Percentiles rank a stretch among this genome's conserved stretches.
These are phyloP conservation scores for Rubia yunnanensis DNA, from an alignment of 257 asterid species.

Conservation along the genomic window DNA sequence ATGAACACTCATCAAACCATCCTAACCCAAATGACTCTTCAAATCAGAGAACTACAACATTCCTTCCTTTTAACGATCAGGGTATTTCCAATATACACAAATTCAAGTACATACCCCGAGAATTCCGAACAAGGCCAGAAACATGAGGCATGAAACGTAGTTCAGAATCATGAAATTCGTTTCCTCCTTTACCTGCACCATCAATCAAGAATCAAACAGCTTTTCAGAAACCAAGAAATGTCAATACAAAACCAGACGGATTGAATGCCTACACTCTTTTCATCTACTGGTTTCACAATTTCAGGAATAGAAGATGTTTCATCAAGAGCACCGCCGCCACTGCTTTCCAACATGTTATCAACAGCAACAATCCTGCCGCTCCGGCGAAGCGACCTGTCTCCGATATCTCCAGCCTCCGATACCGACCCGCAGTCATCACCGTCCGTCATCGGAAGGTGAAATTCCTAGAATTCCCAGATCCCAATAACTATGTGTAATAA, in stretches of 20 bases:
- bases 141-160: constrained; percentile 14
- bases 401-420: constrained; percentile 95
- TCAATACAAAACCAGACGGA: neutral
- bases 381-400: constrained; percentile 65
- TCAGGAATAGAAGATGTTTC: constrained; percentile 18
- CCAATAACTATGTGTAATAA: too few relatives aligned
- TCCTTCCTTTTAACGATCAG: too few relatives aligned
- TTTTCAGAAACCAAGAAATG: neutral
- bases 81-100: too few relatives aligned
- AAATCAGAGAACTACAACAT: too few relatives aligned
- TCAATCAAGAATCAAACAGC: neutral
- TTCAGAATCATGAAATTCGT: constrained; percentile 9
- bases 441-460: constrained; percentile 33
- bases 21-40: too few relatives aligned
- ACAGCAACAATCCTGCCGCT: constrained; percentile 43
- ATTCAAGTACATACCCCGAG: too few relatives aligned
- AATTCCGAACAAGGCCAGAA: constrained; percentile 21
- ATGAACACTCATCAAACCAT: too few relatives aligned
- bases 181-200: constrained; percentile 13
- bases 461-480: too few relatives aligned
- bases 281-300: neutral
- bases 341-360: constrained; percentile 29
- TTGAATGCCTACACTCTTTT: neutral
- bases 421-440: constrained; percentile 40
- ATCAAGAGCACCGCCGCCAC: constrained; percentile 14